Conservation (phyloP, 306 rosid species). For the Canavalia ensiformis region DNA sequence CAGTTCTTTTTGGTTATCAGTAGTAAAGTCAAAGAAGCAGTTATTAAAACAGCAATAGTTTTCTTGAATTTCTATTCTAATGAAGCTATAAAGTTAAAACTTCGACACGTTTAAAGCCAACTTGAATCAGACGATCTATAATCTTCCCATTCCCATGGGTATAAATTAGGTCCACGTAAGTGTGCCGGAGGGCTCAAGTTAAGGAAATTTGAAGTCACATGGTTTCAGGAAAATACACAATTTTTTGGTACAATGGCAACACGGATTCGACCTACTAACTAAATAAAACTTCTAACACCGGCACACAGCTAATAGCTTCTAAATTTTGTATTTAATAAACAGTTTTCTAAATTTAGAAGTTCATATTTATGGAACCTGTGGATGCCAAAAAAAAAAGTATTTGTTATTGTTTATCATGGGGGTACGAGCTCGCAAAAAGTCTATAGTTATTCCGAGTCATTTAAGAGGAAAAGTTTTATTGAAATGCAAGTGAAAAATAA, state of each 20-base stretch:
- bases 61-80: constrained; percentile 21
- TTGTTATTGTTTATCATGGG: constrained; percentile 17
- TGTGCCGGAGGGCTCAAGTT: background rate
- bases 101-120: constrained; percentile 25
- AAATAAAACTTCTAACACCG: background rate
- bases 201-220: constrained; percentile 17
- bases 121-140: background rate
- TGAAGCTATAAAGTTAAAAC: constrained; percentile 4
- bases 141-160: constrained; percentile 23
- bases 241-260: constrained; percentile 15
- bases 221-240: constrained; percentile 31
- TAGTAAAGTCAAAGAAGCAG: constrained; percentile 17
- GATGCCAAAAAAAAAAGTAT: background rate
- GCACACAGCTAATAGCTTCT: background rate
- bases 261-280: constrained; percentile 16
- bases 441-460: background rate
- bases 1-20: constrained; percentile 7
- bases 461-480: constrained; percentile 8
- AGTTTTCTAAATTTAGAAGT: background rate
- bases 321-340: constrained; percentile 1
- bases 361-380: constrained; percentile 7
- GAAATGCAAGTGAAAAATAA: constrained; percentile 30
- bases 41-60: constrained; percentile 13
- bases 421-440: constrained; percentile 4
- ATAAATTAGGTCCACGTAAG: constrained; percentile 17